These are phyloP conservation scores for Trichoderma sp. DNA, from an alignment of 2,329 filamentous ascomycete species.

Conservation along the genomic window DNA sequence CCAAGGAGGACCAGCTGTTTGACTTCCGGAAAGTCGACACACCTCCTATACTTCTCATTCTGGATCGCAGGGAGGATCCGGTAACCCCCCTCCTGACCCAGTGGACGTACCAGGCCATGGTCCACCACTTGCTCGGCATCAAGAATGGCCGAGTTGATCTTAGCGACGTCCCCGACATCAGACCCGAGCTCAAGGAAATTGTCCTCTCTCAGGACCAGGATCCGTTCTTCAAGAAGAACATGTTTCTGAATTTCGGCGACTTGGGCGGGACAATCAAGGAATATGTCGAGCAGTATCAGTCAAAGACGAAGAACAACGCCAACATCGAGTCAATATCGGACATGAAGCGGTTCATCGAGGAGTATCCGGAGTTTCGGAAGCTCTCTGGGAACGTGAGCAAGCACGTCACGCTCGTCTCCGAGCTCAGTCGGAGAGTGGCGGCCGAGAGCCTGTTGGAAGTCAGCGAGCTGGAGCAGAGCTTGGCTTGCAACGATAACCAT, in stretches of 20 bases:
- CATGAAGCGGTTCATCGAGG: constrained; percentile 99
- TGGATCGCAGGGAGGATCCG: constrained; percentile 91
- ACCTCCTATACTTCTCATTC: constrained; percentile 83
- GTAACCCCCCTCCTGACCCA: constrained; percentile 93
- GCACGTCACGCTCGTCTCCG: constrained; percentile 92
- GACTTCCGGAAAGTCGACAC: constrained; percentile 96
- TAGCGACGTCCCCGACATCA: constrained; percentile 77
- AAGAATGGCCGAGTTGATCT: constrained; percentile 93
- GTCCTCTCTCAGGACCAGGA: constrained; percentile 96
- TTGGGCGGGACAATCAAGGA: constrained; percentile 96
- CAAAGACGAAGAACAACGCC: constrained; percentile 93
- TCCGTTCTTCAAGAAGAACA: constrained; percentile 98
- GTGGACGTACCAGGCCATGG: constrained; percentile 99
- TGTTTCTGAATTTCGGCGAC: constrained; percentile 97
- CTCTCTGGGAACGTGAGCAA: constrained; percentile 98
- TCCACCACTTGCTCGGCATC: constrained; percentile 92
- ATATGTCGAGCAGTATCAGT: constrained; percentile 97
- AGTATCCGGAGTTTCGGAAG: constrained; percentile 97
- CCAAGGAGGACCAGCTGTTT: constrained; percentile 94
- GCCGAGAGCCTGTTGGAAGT: constrained; percentile 90
- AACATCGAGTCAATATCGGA: constrained; percentile 97
- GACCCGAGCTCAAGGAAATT: constrained; percentile 88
- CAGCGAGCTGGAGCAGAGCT: constrained; percentile 92
- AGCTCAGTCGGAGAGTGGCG: constrained; percentile 84
- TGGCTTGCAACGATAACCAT: constrained; percentile 97